A percentile compares a stretch with the other conserved stretches of the same genome.
phyloP scores from a whole-genome alignment of 352 stramenopile genomes.

The Stephanocyclus meneghinianus region DNA sequence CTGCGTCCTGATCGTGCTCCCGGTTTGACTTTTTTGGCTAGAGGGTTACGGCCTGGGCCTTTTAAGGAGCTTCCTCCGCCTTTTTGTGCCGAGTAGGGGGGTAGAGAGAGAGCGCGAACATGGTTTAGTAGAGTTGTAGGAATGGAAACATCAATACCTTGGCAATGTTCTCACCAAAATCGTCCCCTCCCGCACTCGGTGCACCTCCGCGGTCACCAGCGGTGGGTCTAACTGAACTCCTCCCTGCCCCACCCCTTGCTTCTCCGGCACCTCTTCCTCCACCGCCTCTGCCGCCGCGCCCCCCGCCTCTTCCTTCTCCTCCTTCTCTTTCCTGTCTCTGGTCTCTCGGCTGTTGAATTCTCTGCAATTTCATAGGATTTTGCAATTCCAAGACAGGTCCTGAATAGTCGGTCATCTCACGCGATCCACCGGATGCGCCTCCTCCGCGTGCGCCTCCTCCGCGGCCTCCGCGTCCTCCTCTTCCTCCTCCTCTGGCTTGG shows the following conservation, averaged over 20 bases:
- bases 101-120: background rate
- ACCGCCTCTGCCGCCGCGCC: conserved; percentile 4
- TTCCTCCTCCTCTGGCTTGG: conserved; percentile 9
- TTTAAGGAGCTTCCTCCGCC: conserved; percentile 22
- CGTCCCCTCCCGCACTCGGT: background rate
- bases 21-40: conserved; percentile 11
- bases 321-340: conserved; percentile 21
- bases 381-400: conserved; percentile 62
- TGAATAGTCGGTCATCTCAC: background rate
- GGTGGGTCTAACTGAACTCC: background rate
- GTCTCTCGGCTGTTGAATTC: conserved; percentile 12
- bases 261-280: conserved; percentile 8
- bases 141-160: background rate
- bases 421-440: conserved; percentile 12
- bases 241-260: conserved; percentile 7
- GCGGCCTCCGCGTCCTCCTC: conserved; percentile 11
- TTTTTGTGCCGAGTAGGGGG: conserved; percentile 3
- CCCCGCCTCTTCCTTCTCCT: conserved; percentile 10
- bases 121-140: background rate
- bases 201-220: background rate
- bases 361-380: conserved; percentile 71
- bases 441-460: conserved; percentile 11
- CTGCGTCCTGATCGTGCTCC: conserved; percentile 11
- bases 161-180: background rate
- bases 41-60: conserved; percentile 26